Evolutionary conservation across 257 asterid genomes (phyloP).

Genomic region (Solanum rostratum): DNA sequence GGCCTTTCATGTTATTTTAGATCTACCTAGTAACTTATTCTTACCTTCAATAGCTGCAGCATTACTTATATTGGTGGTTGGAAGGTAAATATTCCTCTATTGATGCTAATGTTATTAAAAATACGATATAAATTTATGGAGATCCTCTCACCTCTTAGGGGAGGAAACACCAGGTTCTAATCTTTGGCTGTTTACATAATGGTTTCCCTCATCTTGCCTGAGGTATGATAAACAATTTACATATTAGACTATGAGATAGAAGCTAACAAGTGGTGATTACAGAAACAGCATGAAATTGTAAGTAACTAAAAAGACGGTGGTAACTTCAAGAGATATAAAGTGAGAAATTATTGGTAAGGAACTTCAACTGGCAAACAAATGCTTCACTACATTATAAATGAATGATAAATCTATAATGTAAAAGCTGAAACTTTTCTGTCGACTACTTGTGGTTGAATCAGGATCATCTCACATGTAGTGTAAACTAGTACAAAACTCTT

Average conservation of each 20-base stretch:
- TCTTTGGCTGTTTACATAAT: background rate
- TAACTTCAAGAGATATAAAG: background rate
- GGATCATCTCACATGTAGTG: background rate
- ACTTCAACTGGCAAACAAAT: background rate
- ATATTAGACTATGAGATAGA: background rate
- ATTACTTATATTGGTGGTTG: background rate
- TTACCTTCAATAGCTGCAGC: background rate
- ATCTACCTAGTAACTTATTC: background rate
- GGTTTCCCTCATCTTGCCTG: background rate
- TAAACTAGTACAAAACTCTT: constrained; percentile 11
- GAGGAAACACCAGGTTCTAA: background rate
- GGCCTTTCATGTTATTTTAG: background rate
- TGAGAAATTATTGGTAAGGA: background rate
- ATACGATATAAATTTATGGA: background rate
- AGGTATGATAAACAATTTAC: background rate
- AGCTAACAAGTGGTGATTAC: background rate
- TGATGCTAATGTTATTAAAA: background rate
- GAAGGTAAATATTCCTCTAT: background rate
- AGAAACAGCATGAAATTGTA: background rate
- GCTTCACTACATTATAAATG: background rate
- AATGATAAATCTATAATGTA: background rate
- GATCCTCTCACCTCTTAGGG: background rate
- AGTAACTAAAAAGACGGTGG: background rate
- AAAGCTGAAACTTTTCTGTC: background rate
- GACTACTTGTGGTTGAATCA: background rate